Percentiles rank a stretch among this genome's conserved stretches.
phyloP scores from a whole-genome alignment of 805 yeast species.

The Cyberlindnera subsufficiens region DNA sequence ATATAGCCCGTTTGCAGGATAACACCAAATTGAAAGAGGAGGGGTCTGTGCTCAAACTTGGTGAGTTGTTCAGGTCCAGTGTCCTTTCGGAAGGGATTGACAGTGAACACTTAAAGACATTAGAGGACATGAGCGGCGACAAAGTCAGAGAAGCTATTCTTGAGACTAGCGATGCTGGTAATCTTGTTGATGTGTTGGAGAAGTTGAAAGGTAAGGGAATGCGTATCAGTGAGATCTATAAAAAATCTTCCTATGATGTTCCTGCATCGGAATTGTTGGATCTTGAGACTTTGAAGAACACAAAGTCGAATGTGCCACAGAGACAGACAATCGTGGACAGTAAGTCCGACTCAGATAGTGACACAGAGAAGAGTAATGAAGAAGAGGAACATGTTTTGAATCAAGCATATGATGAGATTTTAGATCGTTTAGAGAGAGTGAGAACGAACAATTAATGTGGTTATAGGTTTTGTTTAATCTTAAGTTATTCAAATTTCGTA shows the following conservation, averaged over 20 bases:
- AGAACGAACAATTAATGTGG: slow-evolving; percentile 20
- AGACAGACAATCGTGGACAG: slow-evolving; percentile 5
- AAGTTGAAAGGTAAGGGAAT: slow-evolving; percentile 36
- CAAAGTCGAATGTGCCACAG: slow-evolving; percentile 8
- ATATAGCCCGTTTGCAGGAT: slow-evolving; percentile 10
- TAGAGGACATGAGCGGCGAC: slow-evolving; percentile 27
- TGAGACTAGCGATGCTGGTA: slow-evolving; percentile 31
- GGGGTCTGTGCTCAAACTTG: slow-evolving; percentile 18
- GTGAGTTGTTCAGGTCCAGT: slow-evolving; percentile 9
- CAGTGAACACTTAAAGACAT: slow-evolving; percentile 24
- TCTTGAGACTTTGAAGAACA: slow-evolving; percentile 17
- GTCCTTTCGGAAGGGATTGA: slow-evolving; percentile 11
- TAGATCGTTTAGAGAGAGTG: slow-evolving; percentile 31
- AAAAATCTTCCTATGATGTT: slow-evolving; percentile 10
- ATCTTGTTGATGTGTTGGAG: slow-evolving; percentile 32
- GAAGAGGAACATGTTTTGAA: slow-evolving; percentile 12
- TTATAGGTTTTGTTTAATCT: not conserved
- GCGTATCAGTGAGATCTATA: slow-evolving; percentile 28
- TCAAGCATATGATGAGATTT: slow-evolving; percentile 35
- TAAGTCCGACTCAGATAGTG: slow-evolving; percentile 8
- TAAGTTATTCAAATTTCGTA: no score
- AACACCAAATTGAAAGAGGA: slow-evolving; percentile 19
- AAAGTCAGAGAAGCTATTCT: slow-evolving; percentile 29
- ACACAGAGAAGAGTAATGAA: slow-evolving; percentile 3
- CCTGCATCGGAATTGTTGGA: slow-evolving; percentile 4